Base-by-base conservation (phyloP, 208 protist genomes). In the Acanthamoeba lugdunensis region DNA sequence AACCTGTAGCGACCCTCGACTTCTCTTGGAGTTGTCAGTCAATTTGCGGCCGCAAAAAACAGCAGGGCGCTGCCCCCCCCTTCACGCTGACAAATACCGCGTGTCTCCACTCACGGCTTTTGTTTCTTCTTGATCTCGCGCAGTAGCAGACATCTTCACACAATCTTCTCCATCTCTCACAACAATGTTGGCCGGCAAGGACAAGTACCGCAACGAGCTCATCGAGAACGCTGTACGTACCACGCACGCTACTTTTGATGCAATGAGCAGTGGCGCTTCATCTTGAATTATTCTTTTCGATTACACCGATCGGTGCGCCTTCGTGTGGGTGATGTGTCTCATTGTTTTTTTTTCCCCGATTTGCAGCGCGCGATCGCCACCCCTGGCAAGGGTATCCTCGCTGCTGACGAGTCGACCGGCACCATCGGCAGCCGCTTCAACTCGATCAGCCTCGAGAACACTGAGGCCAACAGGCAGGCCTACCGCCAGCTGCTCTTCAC, bases 301-400 rank as follows among this genome's bases (percentile, higher is more conserved):
- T 41, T 41, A n/a, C 33, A 33, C 33, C 33, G 33, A 33, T 33
- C 33, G 33, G 33, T 41, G 37, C 37, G 37, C 37, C 37, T 41
- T 41, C 37, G 37, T 41, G 37, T 33, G 33, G 33, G 33, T 33
- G 37, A 4, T 41, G 4, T 9, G 14, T 50, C 30, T 30, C 81
- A 50, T 28, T 14, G 50, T 14, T 16, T 8, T 23, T 65, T 89
- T 89, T 52, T 63, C 1, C 14, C 8, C 16, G 67, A 82, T 4
- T 41, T 41, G 37, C 41, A 82, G 69, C 90, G 30, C 33, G 30
- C n/a, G 16, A 6, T 92, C 41, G 88, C 88, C 88, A 92, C 88
- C 16, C 97, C 96, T n/a, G 98, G 98, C 88, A 99, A 99, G 95
- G 98, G 98, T 73, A 97, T 99, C 71, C 97, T 99, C 21, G 98